phyloP scores from a whole-genome alignment of 208 protist species.

The Trypanosoma cruzi region DNA sequence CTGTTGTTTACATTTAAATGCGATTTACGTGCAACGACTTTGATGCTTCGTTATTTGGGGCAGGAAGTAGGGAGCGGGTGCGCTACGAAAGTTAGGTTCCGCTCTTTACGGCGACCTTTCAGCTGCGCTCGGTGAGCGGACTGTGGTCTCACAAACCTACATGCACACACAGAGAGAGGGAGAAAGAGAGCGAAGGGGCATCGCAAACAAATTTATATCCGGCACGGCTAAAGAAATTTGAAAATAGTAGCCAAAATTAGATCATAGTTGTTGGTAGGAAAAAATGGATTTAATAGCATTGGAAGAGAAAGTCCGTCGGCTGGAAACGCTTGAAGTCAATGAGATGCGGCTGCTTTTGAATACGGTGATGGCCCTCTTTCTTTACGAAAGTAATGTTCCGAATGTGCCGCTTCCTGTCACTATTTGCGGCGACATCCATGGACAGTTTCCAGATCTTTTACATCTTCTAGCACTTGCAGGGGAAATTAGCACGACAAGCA shows the following conservation, averaged over 20 bases:
- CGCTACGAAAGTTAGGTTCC: not conserved
- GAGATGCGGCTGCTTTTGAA: conserved; percentile 79
- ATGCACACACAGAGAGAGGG: not conserved
- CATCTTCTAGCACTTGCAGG: conserved; percentile 96
- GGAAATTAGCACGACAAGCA: conserved; percentile 60
- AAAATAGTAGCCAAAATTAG: too few species aligned
- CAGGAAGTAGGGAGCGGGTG: not conserved
- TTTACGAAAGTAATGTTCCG: conserved; percentile 96
- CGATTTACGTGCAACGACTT: too few species aligned
- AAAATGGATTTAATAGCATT: conserved; percentile 68
- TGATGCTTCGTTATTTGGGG: not conserved
- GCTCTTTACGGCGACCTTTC: not conserved
- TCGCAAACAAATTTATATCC: too few species aligned
- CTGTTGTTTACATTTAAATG: too few species aligned
- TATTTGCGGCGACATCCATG: conserved; percentile 99
- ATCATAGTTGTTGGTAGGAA: too few species aligned
- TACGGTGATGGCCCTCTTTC: conserved; percentile 66
- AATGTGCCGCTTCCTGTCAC: conserved; percentile 95
- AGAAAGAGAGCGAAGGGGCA: not conserved
- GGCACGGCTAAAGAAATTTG: too few species aligned
- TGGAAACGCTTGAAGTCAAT: conserved; percentile 54
- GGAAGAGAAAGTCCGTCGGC: conserved; percentile 61
- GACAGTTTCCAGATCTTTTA: conserved; percentile 98
- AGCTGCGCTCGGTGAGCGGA: not conserved
- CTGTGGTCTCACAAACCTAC: not conserved